Base-by-base conservation (phyloP, 257 asterid species). In the Thymus quinquecostatus region DNA sequence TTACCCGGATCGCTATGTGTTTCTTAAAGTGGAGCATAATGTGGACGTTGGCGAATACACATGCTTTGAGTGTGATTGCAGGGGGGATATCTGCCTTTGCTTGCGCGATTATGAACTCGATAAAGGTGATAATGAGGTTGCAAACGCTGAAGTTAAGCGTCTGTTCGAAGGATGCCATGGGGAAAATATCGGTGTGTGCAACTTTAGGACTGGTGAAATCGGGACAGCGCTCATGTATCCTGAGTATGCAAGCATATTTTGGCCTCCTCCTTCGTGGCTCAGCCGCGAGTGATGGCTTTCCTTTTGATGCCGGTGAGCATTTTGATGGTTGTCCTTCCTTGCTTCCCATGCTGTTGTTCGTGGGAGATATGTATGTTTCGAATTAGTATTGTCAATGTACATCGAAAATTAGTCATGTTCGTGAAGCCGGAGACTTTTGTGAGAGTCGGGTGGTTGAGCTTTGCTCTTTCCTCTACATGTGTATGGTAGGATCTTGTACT, bases 231-330 rank as follows among this genome's bases (percentile, higher is more conserved):
- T 57, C 9, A 57, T 32, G 43, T 57, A 3, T 32, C 63, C 63
- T 57, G 43, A 57, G 33, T 57, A 57, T 57, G 41, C 63, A 30
- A 57, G 41, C 43, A 30, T 57, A 57, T 57, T 57, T 57, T 57
- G 63, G 63, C 63, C 63, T 9, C 63, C 63, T 11, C 63, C 63
- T 8, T 38, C 63, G 3, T 57, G 63, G 63, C 63, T 57, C 60
- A 55, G 7, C 40, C 63, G 5, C n/a, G 7, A 9, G 4, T 30
- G 36, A 10, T 4, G 41, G 1, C 6, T 38, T 4, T 38, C 41
- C 21, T 21, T 38, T 38, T 38, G 41, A 38, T 38, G 4, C 6
- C 6, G 41, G 41, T 38, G 6, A 38, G 41, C 8, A 38, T 38
- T 38, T 38, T 21, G 21, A 21, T 21, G 21, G 21, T 21, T 21